A percentile compares a stretch with the other conserved stretches of the same genome.
phyloP scores from a whole-genome alignment of 2,329 filamentous ascomycete genomes.

The Diplodia corticola region DNA sequence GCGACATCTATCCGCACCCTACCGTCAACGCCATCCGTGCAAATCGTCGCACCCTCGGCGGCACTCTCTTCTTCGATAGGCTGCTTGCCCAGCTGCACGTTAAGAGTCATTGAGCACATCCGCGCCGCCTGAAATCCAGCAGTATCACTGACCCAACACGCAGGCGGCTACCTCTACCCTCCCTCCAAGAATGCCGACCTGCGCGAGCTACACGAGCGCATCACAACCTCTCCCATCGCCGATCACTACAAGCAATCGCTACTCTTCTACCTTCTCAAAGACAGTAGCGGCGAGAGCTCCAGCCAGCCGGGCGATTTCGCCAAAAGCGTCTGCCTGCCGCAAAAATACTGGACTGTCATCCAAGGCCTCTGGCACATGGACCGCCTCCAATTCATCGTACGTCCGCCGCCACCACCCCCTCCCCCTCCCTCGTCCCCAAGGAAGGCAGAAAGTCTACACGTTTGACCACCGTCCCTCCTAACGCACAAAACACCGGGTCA shows the following conservation, averaged over 20 bases:
- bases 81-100: conserved; percentile 71
- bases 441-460: background rate
- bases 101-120: conserved; percentile 55
- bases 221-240: conserved; percentile 64
- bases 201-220: conserved; percentile 67
- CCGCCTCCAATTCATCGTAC: conserved; percentile 58
- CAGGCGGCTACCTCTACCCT: conserved; percentile 68
- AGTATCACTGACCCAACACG: background rate
- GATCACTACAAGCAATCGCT: conserved; percentile 79
- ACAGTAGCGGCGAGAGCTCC: conserved; percentile 55
- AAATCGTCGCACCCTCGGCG: conserved; percentile 67
- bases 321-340: conserved; percentile 64
- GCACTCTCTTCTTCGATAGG: conserved; percentile 76
- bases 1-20: conserved; percentile 41
- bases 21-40: conserved; percentile 63
- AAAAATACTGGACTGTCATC: conserved; percentile 77
- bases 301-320: conserved; percentile 61
- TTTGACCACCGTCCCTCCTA: background rate
- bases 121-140: background rate
- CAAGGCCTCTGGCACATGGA: conserved; percentile 82
- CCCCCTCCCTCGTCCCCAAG: conserved; percentile 42
- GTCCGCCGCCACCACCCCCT: no score
- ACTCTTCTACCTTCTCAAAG: conserved; percentile 80
- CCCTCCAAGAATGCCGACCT: conserved; percentile 69
- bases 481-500: conserved; percentile 11